These are phyloP conservation scores for Paxillus ammoniavirescens DNA, from an alignment of 768 basidiomycete species.

Conservation along the genomic window DNA sequence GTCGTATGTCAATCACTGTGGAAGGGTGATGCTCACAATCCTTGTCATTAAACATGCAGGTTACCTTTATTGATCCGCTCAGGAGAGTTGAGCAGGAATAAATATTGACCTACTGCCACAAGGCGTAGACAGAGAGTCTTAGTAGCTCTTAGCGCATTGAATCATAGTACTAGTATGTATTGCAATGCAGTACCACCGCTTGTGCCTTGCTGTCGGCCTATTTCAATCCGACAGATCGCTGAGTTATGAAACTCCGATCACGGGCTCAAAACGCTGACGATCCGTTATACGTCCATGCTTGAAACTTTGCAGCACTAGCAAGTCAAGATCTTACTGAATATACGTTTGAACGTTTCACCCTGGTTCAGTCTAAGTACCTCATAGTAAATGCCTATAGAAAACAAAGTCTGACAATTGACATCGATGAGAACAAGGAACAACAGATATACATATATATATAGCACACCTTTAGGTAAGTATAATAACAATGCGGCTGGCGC, in stretches of 20 bases:
- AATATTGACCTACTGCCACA: constrained; percentile 22
- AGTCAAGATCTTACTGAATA: too few species aligned
- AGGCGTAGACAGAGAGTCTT: neutral
- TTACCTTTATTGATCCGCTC: constrained; percentile 57
- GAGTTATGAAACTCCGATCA: too few species aligned
- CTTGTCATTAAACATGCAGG: constrained; percentile 30
- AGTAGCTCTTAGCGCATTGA: neutral
- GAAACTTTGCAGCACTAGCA: too few species aligned
- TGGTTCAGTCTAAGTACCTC: too few species aligned
- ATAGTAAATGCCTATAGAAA: too few species aligned
- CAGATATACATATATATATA: too few species aligned
- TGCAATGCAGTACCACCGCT: neutral
- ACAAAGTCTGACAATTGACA: neutral
- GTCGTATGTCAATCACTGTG: constrained; percentile 22
- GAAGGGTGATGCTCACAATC: neutral
- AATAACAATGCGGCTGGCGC: neutral
- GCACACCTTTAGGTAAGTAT: too few species aligned
- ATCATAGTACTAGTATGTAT: neutral
- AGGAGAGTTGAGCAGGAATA: constrained; percentile 44
- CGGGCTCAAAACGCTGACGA: too few species aligned
- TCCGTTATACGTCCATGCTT: too few species aligned
- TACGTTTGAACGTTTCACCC: too few species aligned
- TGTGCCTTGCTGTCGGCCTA: too few species aligned
- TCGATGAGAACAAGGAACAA: neutral
- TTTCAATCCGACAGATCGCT: too few species aligned